Evolutionary conservation across 208 protist genomes (phyloP).

Genomic region (Acanthamoeba royreba): DNA sequence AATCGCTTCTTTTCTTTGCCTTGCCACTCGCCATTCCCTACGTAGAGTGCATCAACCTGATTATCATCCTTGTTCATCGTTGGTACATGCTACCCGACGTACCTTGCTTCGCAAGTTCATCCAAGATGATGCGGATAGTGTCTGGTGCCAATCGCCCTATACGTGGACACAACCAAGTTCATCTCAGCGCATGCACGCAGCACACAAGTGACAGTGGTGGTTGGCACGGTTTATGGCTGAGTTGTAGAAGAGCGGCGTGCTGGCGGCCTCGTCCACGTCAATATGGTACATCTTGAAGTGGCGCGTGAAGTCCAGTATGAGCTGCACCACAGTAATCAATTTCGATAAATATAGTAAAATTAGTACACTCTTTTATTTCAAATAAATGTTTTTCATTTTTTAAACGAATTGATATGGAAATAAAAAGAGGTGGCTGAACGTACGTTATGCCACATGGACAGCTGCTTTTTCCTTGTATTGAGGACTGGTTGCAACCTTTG

Average conservation of each 20-base stretch:
- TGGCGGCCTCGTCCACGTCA: background rate
- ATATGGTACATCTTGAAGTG: background rate
- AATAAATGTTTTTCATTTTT: too few relatives aligned
- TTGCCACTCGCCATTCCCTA: background rate
- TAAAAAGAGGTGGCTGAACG: background rate
- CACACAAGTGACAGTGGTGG: too few relatives aligned
- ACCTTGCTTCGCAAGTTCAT: background rate
- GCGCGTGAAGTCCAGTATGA: background rate
- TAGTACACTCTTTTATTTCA: background rate
- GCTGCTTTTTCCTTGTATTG: slow-evolving; percentile 18
- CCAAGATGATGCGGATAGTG: background rate
- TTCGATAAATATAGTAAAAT: background rate
- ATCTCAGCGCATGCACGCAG: background rate
- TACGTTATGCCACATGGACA: background rate
- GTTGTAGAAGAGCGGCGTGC: background rate
- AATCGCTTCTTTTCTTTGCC: background rate
- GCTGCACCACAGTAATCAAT: background rate
- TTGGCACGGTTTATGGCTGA: background rate
- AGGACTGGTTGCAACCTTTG: background rate
- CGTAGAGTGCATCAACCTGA: background rate
- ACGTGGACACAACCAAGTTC: background rate
- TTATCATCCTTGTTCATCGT: background rate
- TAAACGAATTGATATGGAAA: too few relatives aligned
- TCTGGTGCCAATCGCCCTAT: background rate
- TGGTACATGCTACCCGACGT: background rate